Percentiles rank a stretch among this genome's conserved stretches.
Evolutionary conservation across 2,329 filamentous ascomycete species (phyloP).

Genomic region (Aureobasidium sp.): DNA sequence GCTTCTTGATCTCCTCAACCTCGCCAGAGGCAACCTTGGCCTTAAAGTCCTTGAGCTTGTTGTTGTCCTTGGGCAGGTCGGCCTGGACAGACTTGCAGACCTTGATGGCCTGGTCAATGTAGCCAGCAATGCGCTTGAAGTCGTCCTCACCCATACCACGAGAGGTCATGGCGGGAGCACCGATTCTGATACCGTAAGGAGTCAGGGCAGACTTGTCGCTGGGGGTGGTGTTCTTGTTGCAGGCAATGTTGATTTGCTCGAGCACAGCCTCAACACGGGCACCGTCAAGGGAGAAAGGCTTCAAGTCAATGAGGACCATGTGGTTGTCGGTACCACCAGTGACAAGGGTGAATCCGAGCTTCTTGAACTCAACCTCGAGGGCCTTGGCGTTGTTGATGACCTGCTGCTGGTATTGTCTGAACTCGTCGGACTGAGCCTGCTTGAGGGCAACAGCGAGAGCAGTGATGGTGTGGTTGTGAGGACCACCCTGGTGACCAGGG

Average conservation of each 20-base stretch:
- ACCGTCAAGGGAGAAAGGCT: constrained; percentile 81
- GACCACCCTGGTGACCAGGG: constrained; percentile 94
- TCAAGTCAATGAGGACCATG: constrained; percentile 86
- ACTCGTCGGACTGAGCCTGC: constrained; percentile 83
- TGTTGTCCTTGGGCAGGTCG: constrained; percentile 85
- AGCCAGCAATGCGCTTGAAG: constrained; percentile 81
- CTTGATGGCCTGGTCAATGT: constrained; percentile 85
- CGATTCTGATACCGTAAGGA: constrained; percentile 90
- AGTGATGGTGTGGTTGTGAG: constrained; percentile 98
- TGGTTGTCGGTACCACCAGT: constrained; percentile 96
- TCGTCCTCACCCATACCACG: constrained; percentile 88
- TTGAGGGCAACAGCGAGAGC: constrained; percentile 90
- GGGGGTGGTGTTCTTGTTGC: constrained; percentile 98
- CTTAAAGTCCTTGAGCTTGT: constrained; percentile 99
- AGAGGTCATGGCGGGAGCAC: constrained; percentile 94
- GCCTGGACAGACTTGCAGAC: constrained; percentile 83
- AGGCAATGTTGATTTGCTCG: constrained; percentile 97
- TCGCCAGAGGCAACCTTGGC: constrained; percentile 74
- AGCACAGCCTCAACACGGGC: constrained; percentile 93
- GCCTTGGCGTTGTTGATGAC: constrained; percentile 89
- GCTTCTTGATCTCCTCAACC: constrained; percentile 71
- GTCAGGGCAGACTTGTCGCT: constrained; percentile 96
- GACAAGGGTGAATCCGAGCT: constrained; percentile 80
- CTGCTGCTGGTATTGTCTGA: constrained; percentile 85
- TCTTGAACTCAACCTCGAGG: constrained; percentile 71